Percentiles rank a stretch among this genome's conserved stretches.
phyloP scores from a whole-genome alignment of 345 rosid genomes.

The Hibiscus syriacus region DNA sequence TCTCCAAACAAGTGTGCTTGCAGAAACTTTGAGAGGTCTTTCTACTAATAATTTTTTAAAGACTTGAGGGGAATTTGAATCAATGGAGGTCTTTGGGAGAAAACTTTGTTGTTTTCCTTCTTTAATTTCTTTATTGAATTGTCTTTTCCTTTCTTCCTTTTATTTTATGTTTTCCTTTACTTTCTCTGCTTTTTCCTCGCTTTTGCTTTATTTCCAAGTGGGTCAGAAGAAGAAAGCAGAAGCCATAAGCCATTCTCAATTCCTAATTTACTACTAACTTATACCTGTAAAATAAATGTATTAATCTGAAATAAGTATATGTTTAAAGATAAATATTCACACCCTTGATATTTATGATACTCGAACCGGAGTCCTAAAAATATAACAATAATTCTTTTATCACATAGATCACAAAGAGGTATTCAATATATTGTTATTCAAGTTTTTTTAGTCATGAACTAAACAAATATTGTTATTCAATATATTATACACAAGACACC shows the following conservation, averaged over 20 bases:
- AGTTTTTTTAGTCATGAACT: too few relatives aligned
- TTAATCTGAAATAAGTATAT: too few relatives aligned
- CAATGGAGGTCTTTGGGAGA: constrained; percentile 38
- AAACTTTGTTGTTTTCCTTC: constrained; percentile 26
- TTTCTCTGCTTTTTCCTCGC: constrained; percentile 43
- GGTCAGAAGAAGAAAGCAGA: constrained; percentile 56
- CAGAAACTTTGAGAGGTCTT: constrained; percentile 43
- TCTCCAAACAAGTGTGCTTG: constrained; percentile 36
- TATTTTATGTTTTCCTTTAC: constrained; percentile 25
- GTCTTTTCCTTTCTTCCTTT: constrained; percentile 21
- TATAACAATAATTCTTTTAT: too few relatives aligned
- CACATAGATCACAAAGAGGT: too few relatives aligned
- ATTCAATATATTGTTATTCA: too few relatives aligned
- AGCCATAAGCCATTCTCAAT: constrained; percentile 38
- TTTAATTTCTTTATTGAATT: constrained; percentile 27
- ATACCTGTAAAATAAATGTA: too few relatives aligned
- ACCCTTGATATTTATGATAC: too few relatives aligned
- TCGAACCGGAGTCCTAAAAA: too few relatives aligned
- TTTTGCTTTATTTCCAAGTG: constrained; percentile 91
- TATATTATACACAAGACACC: too few relatives aligned
- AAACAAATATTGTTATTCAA: too few relatives aligned
- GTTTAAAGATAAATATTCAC: too few relatives aligned
- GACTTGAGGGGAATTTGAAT: constrained; percentile 38
- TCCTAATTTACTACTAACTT: too few relatives aligned
- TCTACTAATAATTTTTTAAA: neutral